Percentiles rank a stretch among this genome's conserved stretches.
phyloP scores from a whole-genome alignment of 768 basidiomycete species.

The Trametes coccinea region DNA sequence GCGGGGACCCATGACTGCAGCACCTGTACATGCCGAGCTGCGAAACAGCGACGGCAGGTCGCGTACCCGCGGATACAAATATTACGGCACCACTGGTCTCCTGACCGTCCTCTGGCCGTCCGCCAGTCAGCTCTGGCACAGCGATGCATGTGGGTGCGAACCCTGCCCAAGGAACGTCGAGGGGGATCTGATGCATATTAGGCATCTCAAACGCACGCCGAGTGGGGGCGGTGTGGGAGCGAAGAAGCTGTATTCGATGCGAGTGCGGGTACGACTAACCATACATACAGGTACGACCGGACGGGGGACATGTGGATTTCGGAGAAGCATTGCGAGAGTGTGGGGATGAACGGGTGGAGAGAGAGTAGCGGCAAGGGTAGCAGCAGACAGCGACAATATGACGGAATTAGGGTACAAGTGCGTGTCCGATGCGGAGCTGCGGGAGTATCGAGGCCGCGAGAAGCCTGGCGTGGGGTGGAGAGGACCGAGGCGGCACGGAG shows the following conservation, averaged over 20 bases:
- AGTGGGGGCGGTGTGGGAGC: background rate
- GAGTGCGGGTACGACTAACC: background rate
- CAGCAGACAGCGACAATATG: conserved; percentile 15
- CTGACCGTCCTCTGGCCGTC: background rate
- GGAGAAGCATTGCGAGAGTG: background rate
- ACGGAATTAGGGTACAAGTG: conserved; percentile 15
- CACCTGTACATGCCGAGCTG: conserved; percentile 6
- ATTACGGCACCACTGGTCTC: conserved; percentile 13
- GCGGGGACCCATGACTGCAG: conserved; percentile 1
- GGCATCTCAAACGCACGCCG: background rate
- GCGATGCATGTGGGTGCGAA: background rate
- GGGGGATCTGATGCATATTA: no score
- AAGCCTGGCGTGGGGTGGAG: background rate
- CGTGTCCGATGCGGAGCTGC: conserved; percentile 10
- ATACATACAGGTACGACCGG: conserved; percentile 9
- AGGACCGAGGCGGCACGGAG: background rate
- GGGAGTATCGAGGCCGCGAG: background rate
- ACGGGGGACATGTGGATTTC: background rate
- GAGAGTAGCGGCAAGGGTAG: conserved; percentile 2
- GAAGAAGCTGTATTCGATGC: background rate
- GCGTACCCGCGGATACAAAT: background rate
- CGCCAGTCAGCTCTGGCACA: background rate
- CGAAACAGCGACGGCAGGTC: conserved; percentile 7
- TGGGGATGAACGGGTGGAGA: background rate
- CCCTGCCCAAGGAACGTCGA: no score